phyloP scores from a whole-genome alignment of 768 basidiomycete genomes.

The Sarcodon sp. region DNA sequence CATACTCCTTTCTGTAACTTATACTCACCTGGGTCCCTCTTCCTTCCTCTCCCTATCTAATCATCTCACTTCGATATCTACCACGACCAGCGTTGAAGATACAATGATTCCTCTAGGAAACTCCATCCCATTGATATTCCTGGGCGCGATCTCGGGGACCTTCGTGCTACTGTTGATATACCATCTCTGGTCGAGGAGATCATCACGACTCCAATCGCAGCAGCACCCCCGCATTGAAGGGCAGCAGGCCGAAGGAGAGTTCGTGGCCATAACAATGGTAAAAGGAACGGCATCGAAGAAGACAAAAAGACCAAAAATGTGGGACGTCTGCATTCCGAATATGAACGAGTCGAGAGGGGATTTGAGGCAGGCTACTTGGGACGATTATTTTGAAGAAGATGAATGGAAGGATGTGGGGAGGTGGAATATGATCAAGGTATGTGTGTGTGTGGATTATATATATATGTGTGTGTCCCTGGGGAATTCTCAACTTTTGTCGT shows the following conservation, averaged over 20 bases:
- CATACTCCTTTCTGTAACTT: no score
- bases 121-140: background rate
- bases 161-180: background rate
- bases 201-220: background rate
- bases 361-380: background rate
- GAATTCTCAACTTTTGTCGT: background rate
- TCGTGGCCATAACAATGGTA: background rate
- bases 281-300: background rate
- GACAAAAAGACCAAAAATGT: background rate
- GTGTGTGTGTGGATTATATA: no score
- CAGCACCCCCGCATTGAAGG: background rate
- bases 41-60: no score
- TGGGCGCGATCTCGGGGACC: background rate
- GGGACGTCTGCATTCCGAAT: background rate
- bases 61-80: no score
- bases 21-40: no score
- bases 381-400: no score
- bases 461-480: no score
- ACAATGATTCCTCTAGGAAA: background rate
- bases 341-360: background rate
- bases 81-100: no score
- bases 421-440: no score
- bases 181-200: background rate
- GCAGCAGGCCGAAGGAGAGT: background rate
- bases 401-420: no score